Evolutionary conservation across 768 basidiomycete genomes (phyloP), one percentile per base, ranked within the genome.

Genomic region (Collybia mongolica): DNA sequence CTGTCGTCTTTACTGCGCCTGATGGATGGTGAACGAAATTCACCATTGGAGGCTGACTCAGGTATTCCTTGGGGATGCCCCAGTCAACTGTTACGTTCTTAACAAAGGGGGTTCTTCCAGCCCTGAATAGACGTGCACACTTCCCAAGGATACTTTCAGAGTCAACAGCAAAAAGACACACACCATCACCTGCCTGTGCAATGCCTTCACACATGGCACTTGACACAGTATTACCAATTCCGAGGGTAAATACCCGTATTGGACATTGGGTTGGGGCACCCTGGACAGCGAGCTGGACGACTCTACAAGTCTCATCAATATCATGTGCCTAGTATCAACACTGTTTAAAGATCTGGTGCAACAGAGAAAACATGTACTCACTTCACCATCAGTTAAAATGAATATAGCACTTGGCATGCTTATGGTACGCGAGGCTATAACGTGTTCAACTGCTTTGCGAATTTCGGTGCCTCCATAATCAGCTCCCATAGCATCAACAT

Each of bases 361-460:
- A n/a, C 19, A 44, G 19, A 4, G 22, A 5, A 18, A 23, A 29
- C 19, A 12, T 18, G 17, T 15, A 43, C 67, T 1, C 22, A 81
- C 72, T 44, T 74, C 62, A 15, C 84, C 84, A 49, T 84, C 84
- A 1, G 84, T 86, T 24, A 86, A 65, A 12, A 85, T 60, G 52
- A 86, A 83, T 6, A 83, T 60, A 6, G 67, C 73, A 0, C 79
- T 78, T 1, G 82, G 71, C 1, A 72, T 68, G 23, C 59, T 52
- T 7, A 17, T 42, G 6, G 54, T 60, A 5, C 79, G 72, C 5
- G 59, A 59, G 1, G 46, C 23, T n/a, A 82, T 67, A 19, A 74
- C 73, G 1, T 43, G 22, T 3, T 60, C 47, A 20, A 86, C 60
- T 0, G 81, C 83, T 0, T 15, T 8, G 0, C 61, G 39, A 6